Evolutionary conservation across 169 alveolate species (phyloP).

Genomic region (Babesia bigemina): DNA sequence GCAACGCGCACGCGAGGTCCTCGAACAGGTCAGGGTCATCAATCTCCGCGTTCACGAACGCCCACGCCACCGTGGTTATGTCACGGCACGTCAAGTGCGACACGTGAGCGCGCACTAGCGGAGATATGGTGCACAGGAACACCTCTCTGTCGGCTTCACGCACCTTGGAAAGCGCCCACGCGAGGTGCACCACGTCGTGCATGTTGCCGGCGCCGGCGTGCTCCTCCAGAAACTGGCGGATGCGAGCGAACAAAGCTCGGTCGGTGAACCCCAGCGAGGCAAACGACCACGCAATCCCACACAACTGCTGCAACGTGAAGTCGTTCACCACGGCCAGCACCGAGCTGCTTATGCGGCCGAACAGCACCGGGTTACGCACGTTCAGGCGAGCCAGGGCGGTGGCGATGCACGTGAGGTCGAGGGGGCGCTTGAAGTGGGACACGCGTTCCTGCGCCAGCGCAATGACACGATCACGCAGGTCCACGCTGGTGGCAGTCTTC

Average conservation of each 20-base stretch:
- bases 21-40: conserved; percentile 61
- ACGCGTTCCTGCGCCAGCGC: conserved; percentile 50
- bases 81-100: conserved; percentile 52
- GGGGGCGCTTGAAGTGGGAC: conserved; percentile 44
- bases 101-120: conserved; percentile 54
- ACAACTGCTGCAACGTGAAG: conserved; percentile 50
- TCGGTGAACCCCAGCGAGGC: conserved; percentile 68
- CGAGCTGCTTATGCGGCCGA: conserved; percentile 54
- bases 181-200: conserved; percentile 52
- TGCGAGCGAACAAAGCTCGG: conserved; percentile 27
- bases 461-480: conserved; percentile 41
- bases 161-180: conserved; percentile 66
- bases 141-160: conserved; percentile 53
- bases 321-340: conserved; percentile 30
- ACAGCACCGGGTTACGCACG: conserved; percentile 62
- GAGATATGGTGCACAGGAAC: conserved; percentile 64
- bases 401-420: conserved; percentile 66
- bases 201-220: conserved; percentile 40
- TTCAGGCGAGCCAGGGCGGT: conserved; percentile 66
- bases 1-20: conserved; percentile 47
- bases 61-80: conserved; percentile 69
- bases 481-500: conserved; percentile 28
- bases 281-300: conserved; percentile 65
- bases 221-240: conserved; percentile 46
- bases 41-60: conserved; percentile 61